Evolutionary conservation across 1,139 yeast genomes (phyloP).

Genomic region (Pichia sp.): DNA sequence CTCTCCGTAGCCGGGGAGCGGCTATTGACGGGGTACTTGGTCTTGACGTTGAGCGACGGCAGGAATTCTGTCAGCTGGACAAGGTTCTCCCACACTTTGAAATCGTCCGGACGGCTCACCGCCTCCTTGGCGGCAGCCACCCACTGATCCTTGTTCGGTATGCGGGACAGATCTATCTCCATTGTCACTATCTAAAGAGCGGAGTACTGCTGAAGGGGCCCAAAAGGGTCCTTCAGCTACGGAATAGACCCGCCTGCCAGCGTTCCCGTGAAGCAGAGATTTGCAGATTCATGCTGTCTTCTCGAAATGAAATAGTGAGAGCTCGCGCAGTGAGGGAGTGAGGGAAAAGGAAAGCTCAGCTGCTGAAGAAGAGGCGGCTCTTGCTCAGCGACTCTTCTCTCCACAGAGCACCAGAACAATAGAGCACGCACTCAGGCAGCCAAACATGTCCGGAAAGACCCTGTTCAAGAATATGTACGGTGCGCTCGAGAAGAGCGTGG

Average conservation of each 20-base stretch:
- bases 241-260: too few relatives aligned
- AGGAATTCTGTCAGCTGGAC: conserved; percentile 25
- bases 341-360: neutral
- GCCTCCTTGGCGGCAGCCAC: conserved; percentile 22
- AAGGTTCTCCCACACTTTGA: conserved; percentile 33
- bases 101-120: conserved; percentile 23
- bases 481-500: conserved; percentile 46
- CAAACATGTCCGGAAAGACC: conserved; percentile 24
- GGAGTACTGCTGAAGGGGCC: too few relatives aligned
- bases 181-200: neutral
- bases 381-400: too few relatives aligned
- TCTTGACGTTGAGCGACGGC: conserved; percentile 18
- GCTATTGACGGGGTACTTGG: conserved; percentile 36
- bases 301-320: too few relatives aligned
- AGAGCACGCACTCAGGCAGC: neutral
- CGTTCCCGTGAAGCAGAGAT: neutral
- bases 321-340: too few relatives aligned
- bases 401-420: too few relatives aligned
- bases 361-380: too few relatives aligned
- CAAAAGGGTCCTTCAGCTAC: too few relatives aligned
- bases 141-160: conserved; percentile 20
- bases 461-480: conserved; percentile 27
- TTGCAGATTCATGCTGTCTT: neutral
- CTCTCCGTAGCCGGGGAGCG: conserved; percentile 40
- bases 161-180: conserved; percentile 4